Conservation (phyloP, 192 early-diverging fungal genomes). For the Entophlyctis luteolus region DNA sequence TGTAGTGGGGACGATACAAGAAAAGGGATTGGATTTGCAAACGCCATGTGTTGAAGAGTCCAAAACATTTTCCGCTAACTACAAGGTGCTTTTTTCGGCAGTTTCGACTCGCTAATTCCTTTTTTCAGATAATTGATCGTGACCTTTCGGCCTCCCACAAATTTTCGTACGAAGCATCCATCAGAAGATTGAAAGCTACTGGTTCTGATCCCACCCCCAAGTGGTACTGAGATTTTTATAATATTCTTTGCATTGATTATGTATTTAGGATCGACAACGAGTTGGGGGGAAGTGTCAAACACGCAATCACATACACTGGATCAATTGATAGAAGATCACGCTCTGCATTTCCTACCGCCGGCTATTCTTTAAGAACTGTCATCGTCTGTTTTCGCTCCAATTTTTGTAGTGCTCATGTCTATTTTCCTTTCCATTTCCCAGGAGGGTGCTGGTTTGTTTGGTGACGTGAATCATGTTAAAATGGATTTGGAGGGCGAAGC, state of each 20-base stretch:
- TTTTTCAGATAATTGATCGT: slow-evolving; percentile 21
- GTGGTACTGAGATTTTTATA: too few species aligned
- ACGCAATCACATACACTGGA: not conserved
- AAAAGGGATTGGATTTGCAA: not conserved
- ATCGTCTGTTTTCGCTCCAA: slow-evolving; percentile 59
- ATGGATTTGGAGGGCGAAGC: not conserved
- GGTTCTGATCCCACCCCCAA: too few species aligned
- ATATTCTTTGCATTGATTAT: too few species aligned
- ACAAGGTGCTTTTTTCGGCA: not conserved
- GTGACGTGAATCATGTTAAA: not conserved
- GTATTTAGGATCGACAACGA: slow-evolving; percentile 37
- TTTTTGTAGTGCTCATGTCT: slow-evolving; percentile 73
- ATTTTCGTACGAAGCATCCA: slow-evolving; percentile 61
- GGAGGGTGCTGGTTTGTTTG: not conserved
- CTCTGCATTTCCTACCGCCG: too few species aligned
- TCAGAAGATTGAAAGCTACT: too few species aligned
- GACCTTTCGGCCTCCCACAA: slow-evolving; percentile 51
- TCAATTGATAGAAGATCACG: not conserved
- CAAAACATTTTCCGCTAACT: not conserved
- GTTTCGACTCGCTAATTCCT: too few species aligned
- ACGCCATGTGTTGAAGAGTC: not conserved
- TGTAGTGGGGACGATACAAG: not conserved
- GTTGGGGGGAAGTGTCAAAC: not conserved
- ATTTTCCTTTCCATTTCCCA: slow-evolving; percentile 70
- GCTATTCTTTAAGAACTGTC: slow-evolving; percentile 80